Conservation (phyloP, 1,284 basidiomycete species). For the Pseudozyma hubeiensis region DNA sequence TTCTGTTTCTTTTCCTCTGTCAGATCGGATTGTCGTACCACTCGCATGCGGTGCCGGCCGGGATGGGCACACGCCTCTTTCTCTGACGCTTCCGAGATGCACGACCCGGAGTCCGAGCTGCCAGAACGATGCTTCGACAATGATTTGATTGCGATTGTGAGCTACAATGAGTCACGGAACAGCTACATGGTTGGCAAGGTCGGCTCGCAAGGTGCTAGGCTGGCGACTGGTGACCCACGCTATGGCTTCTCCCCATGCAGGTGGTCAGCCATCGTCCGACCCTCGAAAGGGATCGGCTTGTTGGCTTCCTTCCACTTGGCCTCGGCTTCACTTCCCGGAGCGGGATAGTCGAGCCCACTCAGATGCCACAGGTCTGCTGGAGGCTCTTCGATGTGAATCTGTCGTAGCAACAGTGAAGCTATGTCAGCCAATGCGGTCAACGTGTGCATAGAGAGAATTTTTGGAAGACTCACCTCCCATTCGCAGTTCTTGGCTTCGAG, state of each 20-base stretch:
- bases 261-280: conserved; percentile 28
- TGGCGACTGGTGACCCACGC: no score
- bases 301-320: conserved; percentile 25
- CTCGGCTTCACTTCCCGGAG: conserved; percentile 27
- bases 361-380: conserved; percentile 31
- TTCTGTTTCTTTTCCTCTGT: no score
- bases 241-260: conserved; percentile 7
- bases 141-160: no score
- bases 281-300: conserved; percentile 21
- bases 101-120: no score
- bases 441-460: not conserved
- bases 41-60: no score
- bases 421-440: not conserved
- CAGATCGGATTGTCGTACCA: no score
- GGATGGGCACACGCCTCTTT: no score
- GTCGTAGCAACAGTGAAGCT: not conserved
- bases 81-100: no score
- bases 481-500: conserved; percentile 23
- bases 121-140: no score
- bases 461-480: conserved; percentile 28
- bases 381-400: conserved; percentile 45
- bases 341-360: conserved; percentile 21
- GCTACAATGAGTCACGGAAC: no score
- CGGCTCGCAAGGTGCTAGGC: no score
- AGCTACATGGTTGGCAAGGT: no score